Evolutionary conservation across 257 asterid species (phyloP), one percentile per base, ranked within the genome.

Genomic region (Capsicum baccatum): DNA sequence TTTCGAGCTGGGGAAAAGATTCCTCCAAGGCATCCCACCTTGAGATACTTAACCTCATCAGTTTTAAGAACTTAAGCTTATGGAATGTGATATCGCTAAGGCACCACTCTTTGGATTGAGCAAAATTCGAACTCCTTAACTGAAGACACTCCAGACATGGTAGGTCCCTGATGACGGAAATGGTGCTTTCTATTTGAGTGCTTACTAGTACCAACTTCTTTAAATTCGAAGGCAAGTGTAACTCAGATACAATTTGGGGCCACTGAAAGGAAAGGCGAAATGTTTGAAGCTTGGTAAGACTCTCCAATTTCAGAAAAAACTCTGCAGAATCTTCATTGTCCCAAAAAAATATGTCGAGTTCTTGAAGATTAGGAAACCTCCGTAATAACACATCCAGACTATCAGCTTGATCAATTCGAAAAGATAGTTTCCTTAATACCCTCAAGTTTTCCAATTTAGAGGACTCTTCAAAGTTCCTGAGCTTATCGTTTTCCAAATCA

Each of bases 351-450:
- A 19, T n/a, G 12, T 60, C 6, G n/a, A 63, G 70, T 63, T 21
- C 8, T 64, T 64, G 44, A 64, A 64, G 44, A 26, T 64, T 64
- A 64, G 71, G 71, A 64, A 42, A 64, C 44, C 44, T 64, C 71
- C 16, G 2, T 64, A 5, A 26, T 64, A 64, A 64, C 8, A 64
- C 71, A 64, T 26, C 42, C 42, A 64, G 3, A 3, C 71, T 21
- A 26, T 64, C 11, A 33, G 2, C n/a, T 0, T 6, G 2, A 3
- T 19, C 33, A 60, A 60, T 8, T 19, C 3, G 21, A 60, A 8
- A n/a, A 0, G 0, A 0, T 9, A 63, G 42, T 3, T 8, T 1
- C 68, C 14, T n/a, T 19, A 60, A 60, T 60, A 9, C 9, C 13
- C 68, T 62, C 68, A 62, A 62, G 7, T 62, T 8, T 19, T 62